Evolutionary conservation across 495 filamentous ascomycete genomes (phyloP).

Genomic region (Penicillium macrosclerotiorum): DNA sequence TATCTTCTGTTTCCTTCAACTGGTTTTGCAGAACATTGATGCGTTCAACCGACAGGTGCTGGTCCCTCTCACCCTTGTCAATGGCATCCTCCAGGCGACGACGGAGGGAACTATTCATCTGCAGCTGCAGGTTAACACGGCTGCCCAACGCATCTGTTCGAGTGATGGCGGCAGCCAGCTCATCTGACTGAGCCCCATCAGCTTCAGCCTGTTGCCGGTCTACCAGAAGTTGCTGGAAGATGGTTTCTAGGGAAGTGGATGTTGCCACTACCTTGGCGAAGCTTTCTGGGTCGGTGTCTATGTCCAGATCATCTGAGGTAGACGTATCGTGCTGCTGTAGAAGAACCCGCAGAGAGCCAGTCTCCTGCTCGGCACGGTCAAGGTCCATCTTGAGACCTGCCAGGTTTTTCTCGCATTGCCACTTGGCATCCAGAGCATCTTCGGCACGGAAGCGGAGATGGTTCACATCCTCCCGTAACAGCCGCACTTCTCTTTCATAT

Average conservation of each 20-base stretch:
- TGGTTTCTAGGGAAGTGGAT: constrained; percentile 72
- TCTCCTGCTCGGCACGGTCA: constrained; percentile 93
- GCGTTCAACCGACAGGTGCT: constrained; percentile 69
- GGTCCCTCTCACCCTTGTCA: constrained; percentile 79
- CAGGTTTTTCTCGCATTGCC: constrained; percentile 91
- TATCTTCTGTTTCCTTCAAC: constrained; percentile 80
- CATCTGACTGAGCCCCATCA: constrained; percentile 59
- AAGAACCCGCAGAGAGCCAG: constrained; percentile 70
- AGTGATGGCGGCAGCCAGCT: constrained; percentile 67
- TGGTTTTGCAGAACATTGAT: constrained; percentile 81
- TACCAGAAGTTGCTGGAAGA: constrained; percentile 76
- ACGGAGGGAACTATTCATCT: constrained; percentile 70
- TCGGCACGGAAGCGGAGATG: constrained; percentile 83
- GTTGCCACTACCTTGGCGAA: constrained; percentile 53
- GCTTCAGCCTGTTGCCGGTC: constrained; percentile 71
- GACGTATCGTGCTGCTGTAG: constrained; percentile 86
- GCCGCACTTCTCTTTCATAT: constrained; percentile 77
- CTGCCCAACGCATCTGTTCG: constrained; percentile 73
- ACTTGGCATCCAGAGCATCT: constrained; percentile 95
- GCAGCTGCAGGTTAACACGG: constrained; percentile 75
- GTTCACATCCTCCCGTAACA: constrained; percentile 79
- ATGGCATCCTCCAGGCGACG: constrained; percentile 83
- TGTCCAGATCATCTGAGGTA: constrained; percentile 49
- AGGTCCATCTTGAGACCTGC: constrained; percentile 95
- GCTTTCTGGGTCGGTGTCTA: constrained; percentile 40